These are phyloP conservation scores for Ilyonectria robusta DNA, from an alignment of 2,329 filamentous ascomycete species.

Conservation along the genomic window DNA sequence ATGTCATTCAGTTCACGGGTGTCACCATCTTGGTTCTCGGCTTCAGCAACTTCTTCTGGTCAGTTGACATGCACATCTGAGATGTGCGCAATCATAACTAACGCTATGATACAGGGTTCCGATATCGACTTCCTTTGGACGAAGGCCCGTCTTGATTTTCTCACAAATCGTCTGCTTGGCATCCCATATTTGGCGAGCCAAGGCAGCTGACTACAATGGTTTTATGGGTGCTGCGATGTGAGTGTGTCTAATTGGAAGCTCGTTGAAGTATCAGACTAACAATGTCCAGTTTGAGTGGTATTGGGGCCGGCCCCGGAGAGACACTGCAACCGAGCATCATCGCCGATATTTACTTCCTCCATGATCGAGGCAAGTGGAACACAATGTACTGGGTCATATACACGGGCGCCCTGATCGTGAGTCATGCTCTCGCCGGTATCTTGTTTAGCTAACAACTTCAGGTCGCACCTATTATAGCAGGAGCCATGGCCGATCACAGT, in stretches of 20 bases:
- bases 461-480: conserved; percentile 14
- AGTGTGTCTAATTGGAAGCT: neutral
- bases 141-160: conserved; percentile 18
- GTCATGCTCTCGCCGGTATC: neutral
- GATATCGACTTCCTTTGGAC: conserved; percentile 13
- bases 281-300: conserved; percentile 15
- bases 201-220: conserved; percentile 14
- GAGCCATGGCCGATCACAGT: conserved; percentile 15
- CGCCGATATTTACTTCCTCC: conserved; percentile 39
- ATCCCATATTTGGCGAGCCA: conserved; percentile 28
- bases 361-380: conserved; percentile 38
- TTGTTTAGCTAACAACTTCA: neutral
- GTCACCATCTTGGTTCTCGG: conserved; percentile 29
- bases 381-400: conserved; percentile 36
- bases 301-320: conserved; percentile 32
- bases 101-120: neutral
- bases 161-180: conserved; percentile 26
- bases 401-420: conserved; percentile 29
- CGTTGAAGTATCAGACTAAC: neutral
- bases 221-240: conserved; percentile 28
- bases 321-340: conserved; percentile 35
- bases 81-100: neutral
- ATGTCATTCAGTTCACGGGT: conserved; percentile 26
- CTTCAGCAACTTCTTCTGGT: conserved; percentile 32
- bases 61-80: neutral